Percentiles rank a stretch among this genome's conserved stretches.
phyloP scores from a whole-genome alignment of 495 filamentous ascomycete genomes.

The Hypoxylon trugodes region DNA sequence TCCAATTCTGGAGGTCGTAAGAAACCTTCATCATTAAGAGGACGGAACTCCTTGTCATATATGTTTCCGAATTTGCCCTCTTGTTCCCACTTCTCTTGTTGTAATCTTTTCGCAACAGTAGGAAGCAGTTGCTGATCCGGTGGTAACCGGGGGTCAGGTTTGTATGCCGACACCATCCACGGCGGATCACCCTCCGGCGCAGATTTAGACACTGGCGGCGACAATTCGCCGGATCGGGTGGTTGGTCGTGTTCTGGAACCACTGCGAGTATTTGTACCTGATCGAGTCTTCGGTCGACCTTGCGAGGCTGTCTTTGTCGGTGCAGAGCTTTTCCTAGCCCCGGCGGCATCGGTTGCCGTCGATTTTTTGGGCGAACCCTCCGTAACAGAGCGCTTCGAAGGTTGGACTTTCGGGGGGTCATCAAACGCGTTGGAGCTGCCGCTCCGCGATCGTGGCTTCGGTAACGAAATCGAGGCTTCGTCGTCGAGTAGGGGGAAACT shows the following conservation, averaged over 20 bases:
- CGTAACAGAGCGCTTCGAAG: constrained; percentile 52
- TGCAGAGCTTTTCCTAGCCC: constrained; percentile 51
- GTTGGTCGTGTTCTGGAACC: constrained; percentile 63
- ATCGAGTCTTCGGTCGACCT: constrained; percentile 70
- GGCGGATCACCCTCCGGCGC: constrained; percentile 91
- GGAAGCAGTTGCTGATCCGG: constrained; percentile 95
- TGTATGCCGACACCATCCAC: constrained; percentile 94
- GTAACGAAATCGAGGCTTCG: constrained; percentile 63
- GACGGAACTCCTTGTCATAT: constrained; percentile 84
- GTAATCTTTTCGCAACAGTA: constrained; percentile 88
- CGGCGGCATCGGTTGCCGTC: constrained; percentile 23
- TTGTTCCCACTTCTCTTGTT: constrained; percentile 94
- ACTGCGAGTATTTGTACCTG: constrained; percentile 60
- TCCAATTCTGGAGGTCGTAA: constrained; percentile 57
- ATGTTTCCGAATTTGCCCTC: constrained; percentile 83
- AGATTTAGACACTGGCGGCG: constrained; percentile 45
- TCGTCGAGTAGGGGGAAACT: constrained; percentile 55
- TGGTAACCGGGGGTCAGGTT: constrained; percentile 91
- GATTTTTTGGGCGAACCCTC: constrained; percentile 60
- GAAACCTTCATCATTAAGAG: constrained; percentile 68
- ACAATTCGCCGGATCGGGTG: constrained; percentile 61
- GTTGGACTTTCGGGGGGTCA: constrained; percentile 50
- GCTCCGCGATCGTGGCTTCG: constrained; percentile 71
- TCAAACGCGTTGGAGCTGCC: constrained; percentile 69
- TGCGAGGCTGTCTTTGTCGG: constrained; percentile 54